Conservation (phyloP, 345 rosid species). For the Noccaea bulbosa region DNA sequence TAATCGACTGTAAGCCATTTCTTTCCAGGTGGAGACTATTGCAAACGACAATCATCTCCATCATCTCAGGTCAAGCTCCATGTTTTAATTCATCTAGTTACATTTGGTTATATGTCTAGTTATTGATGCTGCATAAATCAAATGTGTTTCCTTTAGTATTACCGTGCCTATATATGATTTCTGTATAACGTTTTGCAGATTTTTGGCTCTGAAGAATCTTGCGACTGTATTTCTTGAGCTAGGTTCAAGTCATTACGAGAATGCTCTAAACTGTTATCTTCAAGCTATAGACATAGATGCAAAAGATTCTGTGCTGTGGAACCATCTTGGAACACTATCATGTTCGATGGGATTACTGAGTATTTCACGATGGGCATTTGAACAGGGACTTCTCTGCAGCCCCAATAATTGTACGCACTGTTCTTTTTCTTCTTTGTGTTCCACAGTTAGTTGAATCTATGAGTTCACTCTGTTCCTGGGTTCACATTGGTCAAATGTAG, state of each 20-base stretch:
- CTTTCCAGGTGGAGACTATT: constrained; percentile 63
- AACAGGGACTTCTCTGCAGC: constrained; percentile 98
- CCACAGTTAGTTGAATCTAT: constrained; percentile 6
- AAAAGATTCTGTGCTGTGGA: constrained; percentile 97
- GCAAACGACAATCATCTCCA: constrained; percentile 76
- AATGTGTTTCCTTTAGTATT: constrained; percentile 11
- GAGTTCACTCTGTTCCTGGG: constrained; percentile 13
- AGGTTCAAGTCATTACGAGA: constrained; percentile 80
- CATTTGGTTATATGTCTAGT: constrained; percentile 30
- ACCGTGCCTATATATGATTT: constrained; percentile 3
- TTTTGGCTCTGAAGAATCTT: constrained; percentile 92
- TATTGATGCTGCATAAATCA: neutral
- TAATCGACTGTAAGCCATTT: neutral
- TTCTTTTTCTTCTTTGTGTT: constrained; percentile 14
- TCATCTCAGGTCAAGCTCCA: constrained; percentile 75
- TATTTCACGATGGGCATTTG: constrained; percentile 97
- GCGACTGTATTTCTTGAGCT: constrained; percentile 90
- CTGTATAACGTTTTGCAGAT: constrained; percentile 54
- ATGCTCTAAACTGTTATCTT: constrained; percentile 88
- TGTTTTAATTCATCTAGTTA: neutral
- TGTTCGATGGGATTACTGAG: constrained; percentile 93
- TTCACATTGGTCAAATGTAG: constrained; percentile 15
- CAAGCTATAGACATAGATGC: constrained; percentile 97
- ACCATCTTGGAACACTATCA: constrained; percentile 94
- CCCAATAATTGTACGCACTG: constrained; percentile 84